These are phyloP conservation scores for Penicillium coffeae DNA, from an alignment of 495 filamentous ascomycete genomes.

Conservation along the genomic window DNA sequence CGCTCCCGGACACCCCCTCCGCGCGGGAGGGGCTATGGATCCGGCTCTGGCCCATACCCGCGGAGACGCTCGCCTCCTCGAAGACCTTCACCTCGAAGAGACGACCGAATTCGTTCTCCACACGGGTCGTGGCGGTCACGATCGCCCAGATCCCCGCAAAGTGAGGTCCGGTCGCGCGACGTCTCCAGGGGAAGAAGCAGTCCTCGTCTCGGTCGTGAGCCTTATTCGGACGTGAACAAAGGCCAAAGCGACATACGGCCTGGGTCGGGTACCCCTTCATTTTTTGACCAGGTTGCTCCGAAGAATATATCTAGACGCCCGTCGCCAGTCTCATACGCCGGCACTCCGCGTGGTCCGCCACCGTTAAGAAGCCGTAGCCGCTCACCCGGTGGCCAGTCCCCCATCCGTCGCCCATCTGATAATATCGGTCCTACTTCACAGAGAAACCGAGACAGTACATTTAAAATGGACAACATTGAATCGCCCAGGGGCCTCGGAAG, in stretches of 20 bases:
- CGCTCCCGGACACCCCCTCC: constrained; percentile 46
- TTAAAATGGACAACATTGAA: background rate
- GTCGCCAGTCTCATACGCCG: constrained; percentile 25
- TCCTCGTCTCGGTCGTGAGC: constrained; percentile 33
- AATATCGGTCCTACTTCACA: constrained; percentile 7
- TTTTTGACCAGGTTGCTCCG: constrained; percentile 16
- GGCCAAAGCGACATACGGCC: background rate
- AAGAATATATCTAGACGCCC: constrained; percentile 26
- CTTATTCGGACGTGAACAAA: constrained; percentile 14
- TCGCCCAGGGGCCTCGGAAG: background rate
- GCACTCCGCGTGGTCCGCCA: constrained; percentile 10
- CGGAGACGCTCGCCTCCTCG: constrained; percentile 41
- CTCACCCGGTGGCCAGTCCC: constrained; percentile 16
- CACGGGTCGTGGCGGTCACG: constrained; percentile 38
- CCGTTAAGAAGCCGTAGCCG: constrained; percentile 13
- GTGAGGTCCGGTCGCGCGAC: constrained; percentile 31
- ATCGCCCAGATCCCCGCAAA: constrained; percentile 45
- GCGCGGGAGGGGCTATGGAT: constrained; percentile 34
- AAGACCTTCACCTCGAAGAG: constrained; percentile 36
- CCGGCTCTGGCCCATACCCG: constrained; percentile 25
- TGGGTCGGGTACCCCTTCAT: constrained; percentile 7
- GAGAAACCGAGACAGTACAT: constrained; percentile 10
- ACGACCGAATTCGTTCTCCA: constrained; percentile 43
- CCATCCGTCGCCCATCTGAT: constrained; percentile 8
- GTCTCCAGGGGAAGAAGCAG: constrained; percentile 30